These are phyloP conservation scores for Zygosaccharomyces sapae DNA, from an alignment of 1,139 yeast species.

Conservation along the genomic window DNA sequence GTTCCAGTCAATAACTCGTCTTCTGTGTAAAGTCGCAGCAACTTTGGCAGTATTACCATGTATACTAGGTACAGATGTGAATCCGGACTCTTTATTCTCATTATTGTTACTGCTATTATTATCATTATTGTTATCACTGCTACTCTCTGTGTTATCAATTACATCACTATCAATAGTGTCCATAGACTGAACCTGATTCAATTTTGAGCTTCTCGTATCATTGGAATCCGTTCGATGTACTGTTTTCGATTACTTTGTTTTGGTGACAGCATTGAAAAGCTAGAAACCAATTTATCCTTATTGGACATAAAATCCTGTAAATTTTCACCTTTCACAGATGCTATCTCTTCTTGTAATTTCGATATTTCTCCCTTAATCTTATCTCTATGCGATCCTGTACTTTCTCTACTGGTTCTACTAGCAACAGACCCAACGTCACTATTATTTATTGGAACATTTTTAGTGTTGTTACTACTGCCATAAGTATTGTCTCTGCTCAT, in stretches of 20 bases:
- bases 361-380: conserved; percentile 5
- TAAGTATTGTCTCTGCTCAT: not conserved
- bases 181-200: not conserved
- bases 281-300: not conserved
- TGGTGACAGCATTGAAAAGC: not conserved
- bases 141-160: not conserved
- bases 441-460: not conserved
- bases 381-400: not conserved
- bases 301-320: conserved; percentile 7
- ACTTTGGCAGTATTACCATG: conserved; percentile 20
- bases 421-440: conserved; percentile 1
- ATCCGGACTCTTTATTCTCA: conserved; percentile 3
- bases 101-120: conserved; percentile 9
- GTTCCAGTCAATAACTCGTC: conserved; percentile 26
- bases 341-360: conserved; percentile 12
- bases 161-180: not conserved
- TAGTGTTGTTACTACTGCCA: not conserved
- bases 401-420: not conserved
- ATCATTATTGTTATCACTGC: not conserved
- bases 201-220: not conserved
- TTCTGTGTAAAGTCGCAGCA: conserved; percentile 15
- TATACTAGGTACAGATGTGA: conserved; percentile 12
- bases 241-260: conserved; percentile 1
- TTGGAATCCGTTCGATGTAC: not conserved
- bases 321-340: conserved; percentile 9